Evolutionary conservation across 768 basidiomycete species (phyloP).

Genomic region (Naganishia antarctica): DNA sequence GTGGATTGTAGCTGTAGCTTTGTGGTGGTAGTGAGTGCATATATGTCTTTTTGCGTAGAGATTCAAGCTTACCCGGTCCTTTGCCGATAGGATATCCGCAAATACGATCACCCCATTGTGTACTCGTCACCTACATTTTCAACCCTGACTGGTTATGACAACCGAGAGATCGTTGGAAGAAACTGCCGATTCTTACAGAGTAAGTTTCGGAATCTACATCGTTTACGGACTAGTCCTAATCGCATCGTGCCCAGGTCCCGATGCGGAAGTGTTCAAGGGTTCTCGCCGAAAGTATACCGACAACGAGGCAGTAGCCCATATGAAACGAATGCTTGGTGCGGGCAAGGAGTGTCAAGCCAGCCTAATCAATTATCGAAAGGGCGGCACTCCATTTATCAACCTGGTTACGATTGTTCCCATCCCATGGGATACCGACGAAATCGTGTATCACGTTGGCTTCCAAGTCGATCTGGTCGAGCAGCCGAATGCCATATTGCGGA

Average conservation of each 20-base stretch:
- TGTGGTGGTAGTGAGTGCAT: conserved; percentile 59
- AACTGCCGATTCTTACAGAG: conserved; percentile 62
- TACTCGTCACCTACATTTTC: conserved; percentile 84
- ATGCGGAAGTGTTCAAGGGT: conserved; percentile 56
- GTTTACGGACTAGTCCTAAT: background rate
- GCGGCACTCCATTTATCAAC: conserved; percentile 81
- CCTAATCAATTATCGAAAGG: conserved; percentile 82
- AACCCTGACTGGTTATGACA: conserved; percentile 51
- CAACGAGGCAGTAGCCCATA: conserved; percentile 61
- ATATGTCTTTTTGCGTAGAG: background rate
- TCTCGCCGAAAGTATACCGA: conserved; percentile 61
- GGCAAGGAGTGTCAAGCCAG: conserved; percentile 84
- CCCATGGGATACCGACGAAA: conserved; percentile 64
- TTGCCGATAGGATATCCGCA: conserved; percentile 59
- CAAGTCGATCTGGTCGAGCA: conserved; percentile 88
- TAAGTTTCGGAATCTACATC: conserved; percentile 21
- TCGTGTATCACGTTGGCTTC: conserved; percentile 87
- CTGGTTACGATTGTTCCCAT: conserved; percentile 86
- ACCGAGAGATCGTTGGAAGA: conserved; percentile 68
- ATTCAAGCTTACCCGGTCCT: background rate
- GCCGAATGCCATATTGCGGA: conserved; percentile 74
- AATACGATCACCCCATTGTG: conserved; percentile 78
- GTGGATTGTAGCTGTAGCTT: conserved; percentile 92
- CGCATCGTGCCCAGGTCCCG: conserved; percentile 53
- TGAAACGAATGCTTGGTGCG: conserved; percentile 63